These are phyloP conservation scores for Asterella californica DNA, from an alignment of 225 moss, liverwort and hornwort species.

Conservation along the genomic window DNA sequence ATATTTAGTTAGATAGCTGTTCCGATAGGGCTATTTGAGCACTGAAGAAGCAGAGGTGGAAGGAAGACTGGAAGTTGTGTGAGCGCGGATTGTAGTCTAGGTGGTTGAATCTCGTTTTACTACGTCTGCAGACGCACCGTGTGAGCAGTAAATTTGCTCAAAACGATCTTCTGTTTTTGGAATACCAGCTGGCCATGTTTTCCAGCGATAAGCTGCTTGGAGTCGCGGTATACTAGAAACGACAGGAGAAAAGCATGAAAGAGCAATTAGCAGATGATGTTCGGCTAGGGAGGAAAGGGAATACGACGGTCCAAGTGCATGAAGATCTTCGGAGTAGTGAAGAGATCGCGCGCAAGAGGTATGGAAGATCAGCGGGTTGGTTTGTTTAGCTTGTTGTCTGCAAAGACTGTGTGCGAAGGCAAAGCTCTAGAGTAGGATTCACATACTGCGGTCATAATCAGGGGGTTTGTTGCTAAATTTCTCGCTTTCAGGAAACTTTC, in stretches of 20 bases:
- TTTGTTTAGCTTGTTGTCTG: conserved; percentile 16
- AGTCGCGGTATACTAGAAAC: conserved; percentile 4
- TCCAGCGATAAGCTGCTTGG: not conserved
- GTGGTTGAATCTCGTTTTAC: not conserved
- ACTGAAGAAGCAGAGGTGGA: not conserved
- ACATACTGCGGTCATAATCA: conserved; percentile 3
- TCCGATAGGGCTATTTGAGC: not conserved
- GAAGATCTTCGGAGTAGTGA: conserved; percentile 6
- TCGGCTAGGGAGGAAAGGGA: conserved; percentile 28
- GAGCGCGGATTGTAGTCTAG: conserved; percentile 2
- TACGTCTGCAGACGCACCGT: not conserved
- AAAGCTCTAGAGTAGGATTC: conserved; percentile 10
- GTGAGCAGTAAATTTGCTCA: not conserved
- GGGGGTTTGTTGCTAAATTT: conserved; percentile 18
- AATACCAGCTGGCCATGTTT: conserved; percentile 15
- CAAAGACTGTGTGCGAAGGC: conserved; percentile 18
- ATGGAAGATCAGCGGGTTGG: conserved; percentile 27
- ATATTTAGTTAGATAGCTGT: not conserved
- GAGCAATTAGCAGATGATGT: conserved; percentile 20
- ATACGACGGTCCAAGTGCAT: conserved; percentile 24
- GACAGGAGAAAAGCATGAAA: conserved; percentile 9
- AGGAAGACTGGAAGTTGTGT: not conserved
- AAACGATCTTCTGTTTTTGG: not conserved
- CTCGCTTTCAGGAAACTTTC: conserved; percentile 21
- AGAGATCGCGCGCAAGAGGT: conserved; percentile 33